A percentile compares a stretch with the other conserved stretches of the same genome.
Evolutionary conservation across 2,329 filamentous ascomycete genomes (phyloP).

Genomic region (Coleophoma eucalyptorum): DNA sequence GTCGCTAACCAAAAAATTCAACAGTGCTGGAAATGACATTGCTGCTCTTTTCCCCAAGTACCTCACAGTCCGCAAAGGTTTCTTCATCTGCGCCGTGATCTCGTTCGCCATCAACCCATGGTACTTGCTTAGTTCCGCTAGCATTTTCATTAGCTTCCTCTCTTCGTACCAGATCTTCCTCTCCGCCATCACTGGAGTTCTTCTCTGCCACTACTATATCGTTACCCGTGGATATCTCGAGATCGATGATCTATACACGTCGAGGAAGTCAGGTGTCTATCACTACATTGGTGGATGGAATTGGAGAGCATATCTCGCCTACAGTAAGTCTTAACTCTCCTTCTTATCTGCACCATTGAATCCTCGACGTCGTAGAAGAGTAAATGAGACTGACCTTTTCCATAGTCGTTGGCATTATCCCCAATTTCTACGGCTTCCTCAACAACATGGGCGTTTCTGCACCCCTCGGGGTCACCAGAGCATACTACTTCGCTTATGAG

Average conservation of each 20-base stretch:
- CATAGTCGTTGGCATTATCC: constrained; percentile 29
- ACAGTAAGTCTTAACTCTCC: constrained; percentile 3
- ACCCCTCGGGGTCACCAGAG: constrained; percentile 31
- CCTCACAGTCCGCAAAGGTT: constrained; percentile 33
- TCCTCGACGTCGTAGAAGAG: no score
- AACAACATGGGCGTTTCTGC: constrained; percentile 34
- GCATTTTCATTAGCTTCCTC: constrained; percentile 35
- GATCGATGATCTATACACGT: constrained; percentile 31
- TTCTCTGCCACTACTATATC: constrained; percentile 39
- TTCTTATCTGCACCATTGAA: no score
- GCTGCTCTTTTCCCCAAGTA: constrained; percentile 34
- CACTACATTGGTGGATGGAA: constrained; percentile 32
- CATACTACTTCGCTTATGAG: constrained; percentile 54
- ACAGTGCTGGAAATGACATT: constrained; percentile 32
- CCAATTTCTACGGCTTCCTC: constrained; percentile 38
- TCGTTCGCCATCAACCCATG: constrained; percentile 33
- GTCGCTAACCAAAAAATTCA: no score
- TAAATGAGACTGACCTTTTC: background rate
- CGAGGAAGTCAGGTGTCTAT: constrained; percentile 24
- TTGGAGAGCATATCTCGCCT: constrained; percentile 28
- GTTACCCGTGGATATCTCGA: constrained; percentile 30
- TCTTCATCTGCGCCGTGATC: constrained; percentile 32
- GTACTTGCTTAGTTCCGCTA: constrained; percentile 31
- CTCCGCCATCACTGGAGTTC: constrained; percentile 35
- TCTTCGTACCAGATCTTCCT: constrained; percentile 39